phyloP scores from a whole-genome alignment of 2,329 filamentous ascomycete genomes.

The Talaromyces sp. region DNA sequence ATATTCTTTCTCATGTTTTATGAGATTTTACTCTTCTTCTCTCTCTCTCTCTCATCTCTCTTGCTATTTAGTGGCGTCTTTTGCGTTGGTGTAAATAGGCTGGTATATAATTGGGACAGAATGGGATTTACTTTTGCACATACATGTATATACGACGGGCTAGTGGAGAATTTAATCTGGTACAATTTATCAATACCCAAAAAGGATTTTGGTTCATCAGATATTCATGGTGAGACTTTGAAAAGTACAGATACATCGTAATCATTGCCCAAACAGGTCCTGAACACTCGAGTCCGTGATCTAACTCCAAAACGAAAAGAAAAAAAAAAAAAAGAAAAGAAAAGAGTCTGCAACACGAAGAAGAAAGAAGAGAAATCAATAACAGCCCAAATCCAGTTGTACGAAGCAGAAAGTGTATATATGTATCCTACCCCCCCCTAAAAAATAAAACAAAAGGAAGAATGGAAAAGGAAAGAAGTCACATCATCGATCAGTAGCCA shows the following conservation, averaged over 20 bases:
- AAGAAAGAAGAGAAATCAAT: neutral
- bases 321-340: neutral
- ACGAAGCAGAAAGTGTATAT: neutral
- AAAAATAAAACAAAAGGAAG: constrained; percentile 7
- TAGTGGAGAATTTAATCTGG: neutral
- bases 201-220: neutral
- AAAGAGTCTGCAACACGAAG: neutral
- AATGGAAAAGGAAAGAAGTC: neutral
- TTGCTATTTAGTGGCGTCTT: neutral
- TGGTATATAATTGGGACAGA: neutral
- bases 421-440: neutral
- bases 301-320: neutral
- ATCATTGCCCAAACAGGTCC: neutral
- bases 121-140: neutral
- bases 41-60: too few species aligned
- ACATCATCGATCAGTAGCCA: neutral
- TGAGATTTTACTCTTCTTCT: neutral
- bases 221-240: neutral
- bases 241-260: neutral
- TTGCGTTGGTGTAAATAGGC: neutral
- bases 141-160: neutral
- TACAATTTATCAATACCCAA: neutral
- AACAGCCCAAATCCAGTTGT: neutral
- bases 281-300: neutral
- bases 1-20: neutral